Base-by-base conservation (phyloP, 1,284 basidiomycete genomes). In the Ustilago nuda region DNA sequence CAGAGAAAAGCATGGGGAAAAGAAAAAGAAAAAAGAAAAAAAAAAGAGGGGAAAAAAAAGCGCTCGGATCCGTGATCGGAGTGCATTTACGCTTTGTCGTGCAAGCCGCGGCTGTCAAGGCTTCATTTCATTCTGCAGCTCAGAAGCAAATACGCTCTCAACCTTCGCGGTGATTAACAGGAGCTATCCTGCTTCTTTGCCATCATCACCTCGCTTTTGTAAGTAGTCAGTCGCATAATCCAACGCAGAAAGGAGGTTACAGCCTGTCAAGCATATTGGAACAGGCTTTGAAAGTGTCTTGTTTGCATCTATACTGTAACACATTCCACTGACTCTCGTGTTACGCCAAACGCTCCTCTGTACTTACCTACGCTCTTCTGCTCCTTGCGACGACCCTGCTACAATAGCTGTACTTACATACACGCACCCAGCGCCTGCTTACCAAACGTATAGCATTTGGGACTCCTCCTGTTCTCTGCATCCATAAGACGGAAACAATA, bases 51-150 rank as follows among this genome's bases (percentile, higher is more conserved):
- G 23, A 2, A 23, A 12, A 36, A 36, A 36, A 36, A 13, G 43
- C 7, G 17, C 15, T 62, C 60, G 66, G 66, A 59, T 62, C 66
- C 66, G 66, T 61, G 68, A 71, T 71, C 68, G 62, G 32, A 30
- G 17, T 51, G 13, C n/a, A 23, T 57, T 46, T 45, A 35, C 36
- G n/a, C 30, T 52, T 52, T 33, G 50, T 32, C 50, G 46, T 17
- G 50, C 33, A 9, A n/a, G 11, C 45, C 11, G 12, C 8, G 8
- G 27, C 23, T 27, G 43, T 27, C 23, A 27, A 27, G 23, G 23
- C 23, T 27, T 30, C 48, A 50, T 30, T 50, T 50, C 48, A 50
- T 50, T 48, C 23, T 27, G 23, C 23, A 27, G 23, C 23, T 50
- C 48, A 13, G 35, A 32, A 53, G 32, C 51, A 50, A 50, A 53